phyloP scores from a whole-genome alignment of 306 rosid species.

The peach (Prunus persica) region DNA sequence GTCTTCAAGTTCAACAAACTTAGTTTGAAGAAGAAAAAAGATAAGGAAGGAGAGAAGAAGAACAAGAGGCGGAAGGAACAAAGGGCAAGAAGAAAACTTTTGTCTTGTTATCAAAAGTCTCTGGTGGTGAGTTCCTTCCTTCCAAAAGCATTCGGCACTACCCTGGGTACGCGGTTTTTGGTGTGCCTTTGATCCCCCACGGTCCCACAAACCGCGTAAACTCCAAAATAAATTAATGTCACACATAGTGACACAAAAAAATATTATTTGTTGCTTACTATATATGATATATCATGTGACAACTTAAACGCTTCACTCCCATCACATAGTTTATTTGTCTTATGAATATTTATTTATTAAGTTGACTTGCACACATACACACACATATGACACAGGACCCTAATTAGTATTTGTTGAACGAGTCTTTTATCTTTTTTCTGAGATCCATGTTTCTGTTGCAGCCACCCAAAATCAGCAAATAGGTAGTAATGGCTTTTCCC shows the following conservation, averaged over 20 bases:
- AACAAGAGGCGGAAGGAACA: neutral
- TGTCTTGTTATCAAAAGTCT: conserved; percentile 23
- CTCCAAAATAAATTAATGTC: neutral
- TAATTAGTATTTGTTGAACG: neutral
- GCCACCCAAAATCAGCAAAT: neutral
- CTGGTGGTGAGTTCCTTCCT: neutral
- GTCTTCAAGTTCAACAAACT: neutral
- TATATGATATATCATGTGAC: neutral
- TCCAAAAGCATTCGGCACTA: conserved; percentile 5
- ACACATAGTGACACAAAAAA: neutral
- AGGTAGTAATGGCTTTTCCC: neutral
- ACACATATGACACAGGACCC: too few relatives aligned
- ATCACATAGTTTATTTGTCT: neutral
- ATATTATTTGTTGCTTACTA: neutral
- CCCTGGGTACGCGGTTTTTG: conserved; percentile 43
- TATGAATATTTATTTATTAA: neutral
- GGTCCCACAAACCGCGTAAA: conserved; percentile 73
- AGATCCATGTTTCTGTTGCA: neutral
- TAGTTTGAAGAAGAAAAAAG: conserved; percentile 18
- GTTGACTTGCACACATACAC: neutral
- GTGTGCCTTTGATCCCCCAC: conserved; percentile 16
- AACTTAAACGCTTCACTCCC: neutral
- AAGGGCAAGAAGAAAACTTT: neutral
- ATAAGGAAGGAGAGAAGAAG: conserved; percentile 29
- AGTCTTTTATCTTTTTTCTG: neutral